Evolutionary conservation across 2,329 filamentous ascomycete genomes (phyloP), one percentile per base, ranked within the genome.

Genomic region (Aspergillus sp.): DNA sequence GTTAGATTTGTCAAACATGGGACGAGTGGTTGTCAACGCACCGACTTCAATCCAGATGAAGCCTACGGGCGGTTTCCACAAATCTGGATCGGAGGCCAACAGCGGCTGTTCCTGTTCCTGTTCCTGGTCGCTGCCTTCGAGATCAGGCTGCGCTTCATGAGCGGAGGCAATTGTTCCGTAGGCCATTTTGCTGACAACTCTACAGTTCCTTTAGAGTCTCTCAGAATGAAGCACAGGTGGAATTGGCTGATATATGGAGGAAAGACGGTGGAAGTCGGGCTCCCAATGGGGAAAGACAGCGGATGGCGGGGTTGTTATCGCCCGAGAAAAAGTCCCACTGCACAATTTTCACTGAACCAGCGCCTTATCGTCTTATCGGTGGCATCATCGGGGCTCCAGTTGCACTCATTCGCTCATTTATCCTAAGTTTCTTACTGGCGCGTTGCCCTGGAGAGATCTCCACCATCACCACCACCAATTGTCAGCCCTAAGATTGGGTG

Each of bases 21-120:
- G 4, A n/a, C 8, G 7, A 15, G 35, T 37, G 31, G 19, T n/a
- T 37, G 43, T 14, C 48, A 44, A 58, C 63, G 17, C 59, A 77
- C 76, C 83, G 7, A 84, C 68, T 71, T 87, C 78, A 50, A 87
- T 84, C 80, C 80, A 83, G 39, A 79, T 14, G 61, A 87, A 86
- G n/a, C 81, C 81, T 2, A 67, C 65, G 0, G 81, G 81, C 1
- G 80, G 74, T n/a, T 69, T 76, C 82, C 82, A 85, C 1, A 53
- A 31, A n/a, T 47, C 52, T 15, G 39, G 49, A 12, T 60, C 55
- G 7, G 61, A 48, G 31, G 21, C 31, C 43, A 73, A 48, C 9
- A 74, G 55, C 15, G 68, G 68, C 31, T 68, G 64, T 19, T 67
- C 59, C 15, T 37, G 17, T 6, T 17, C 45, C 23, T 31, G 44